phyloP scores from a whole-genome alignment of 2,329 filamentous ascomycete species.

The Davidsoniella virescens region DNA sequence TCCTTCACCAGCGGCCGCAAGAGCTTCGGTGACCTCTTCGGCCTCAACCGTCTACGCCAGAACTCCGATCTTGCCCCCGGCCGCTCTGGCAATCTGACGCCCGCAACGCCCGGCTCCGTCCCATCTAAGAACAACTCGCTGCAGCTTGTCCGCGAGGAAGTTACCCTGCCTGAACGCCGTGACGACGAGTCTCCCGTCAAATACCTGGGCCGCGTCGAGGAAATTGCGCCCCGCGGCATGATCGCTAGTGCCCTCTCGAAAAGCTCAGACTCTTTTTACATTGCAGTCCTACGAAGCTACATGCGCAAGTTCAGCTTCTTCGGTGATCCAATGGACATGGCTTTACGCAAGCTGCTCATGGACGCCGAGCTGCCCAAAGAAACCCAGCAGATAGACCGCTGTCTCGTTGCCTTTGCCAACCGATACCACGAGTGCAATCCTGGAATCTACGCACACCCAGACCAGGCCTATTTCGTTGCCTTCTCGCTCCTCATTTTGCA shows the following conservation, averaged over 20 bases:
- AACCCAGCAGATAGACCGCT: slow-evolving; percentile 93
- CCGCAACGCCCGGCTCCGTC: slow-evolving; percentile 51
- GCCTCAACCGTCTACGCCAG: slow-evolving; percentile 61
- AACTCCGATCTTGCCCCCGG: slow-evolving; percentile 51
- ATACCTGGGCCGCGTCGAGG: slow-evolving; percentile 73
- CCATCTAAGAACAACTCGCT: slow-evolving; percentile 72
- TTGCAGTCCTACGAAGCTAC: slow-evolving; percentile 75
- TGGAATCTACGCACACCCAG: slow-evolving; percentile 76
- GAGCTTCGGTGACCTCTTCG: slow-evolving; percentile 82
- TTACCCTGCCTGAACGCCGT: slow-evolving; percentile 58
- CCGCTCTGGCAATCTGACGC: slow-evolving; percentile 51
- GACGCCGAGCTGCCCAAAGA: slow-evolving; percentile 92
- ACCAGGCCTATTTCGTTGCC: slow-evolving; percentile 95
- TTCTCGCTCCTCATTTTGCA: slow-evolving; percentile 94
- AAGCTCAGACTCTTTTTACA: slow-evolving; percentile 67
- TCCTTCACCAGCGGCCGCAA: slow-evolving; percentile 84
- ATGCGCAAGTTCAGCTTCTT: slow-evolving; percentile 94
- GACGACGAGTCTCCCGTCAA: slow-evolving; percentile 83
- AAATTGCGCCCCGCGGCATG: slow-evolving; percentile 59
- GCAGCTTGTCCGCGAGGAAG: slow-evolving; percentile 54
- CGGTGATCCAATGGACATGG: slow-evolving; percentile 95
- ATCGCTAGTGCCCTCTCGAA: slow-evolving; percentile 79
- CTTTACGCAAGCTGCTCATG: slow-evolving; percentile 87
- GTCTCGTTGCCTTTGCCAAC: slow-evolving; percentile 85
- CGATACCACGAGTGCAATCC: slow-evolving; percentile 97